Conservation (phyloP, 768 basidiomycete genomes). For the Psilocybe tampanensis region DNA sequence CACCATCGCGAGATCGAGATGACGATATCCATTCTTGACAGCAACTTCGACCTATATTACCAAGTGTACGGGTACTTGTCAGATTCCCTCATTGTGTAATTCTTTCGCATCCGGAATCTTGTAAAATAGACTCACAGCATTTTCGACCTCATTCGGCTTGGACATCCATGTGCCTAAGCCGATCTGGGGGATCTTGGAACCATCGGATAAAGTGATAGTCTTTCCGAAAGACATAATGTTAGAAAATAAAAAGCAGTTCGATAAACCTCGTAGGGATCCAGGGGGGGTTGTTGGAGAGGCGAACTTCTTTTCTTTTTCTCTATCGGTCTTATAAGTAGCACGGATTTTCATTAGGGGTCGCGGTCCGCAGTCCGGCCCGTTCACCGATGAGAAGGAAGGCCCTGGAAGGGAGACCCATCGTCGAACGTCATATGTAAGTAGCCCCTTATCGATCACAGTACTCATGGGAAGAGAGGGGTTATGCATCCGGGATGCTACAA, state of each 20-base stretch:
- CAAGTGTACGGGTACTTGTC: background rate
- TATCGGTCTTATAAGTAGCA: conserved; percentile 7
- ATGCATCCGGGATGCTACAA: too few relatives aligned
- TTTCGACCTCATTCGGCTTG: conserved; percentile 73
- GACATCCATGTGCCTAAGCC: conserved; percentile 87
- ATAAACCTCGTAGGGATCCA: background rate
- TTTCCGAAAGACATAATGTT: conserved; percentile 42
- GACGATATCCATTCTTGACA: conserved; percentile 75
- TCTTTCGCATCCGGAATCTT: too few relatives aligned
- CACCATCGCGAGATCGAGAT: conserved; percentile 82
- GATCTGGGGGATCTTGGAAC: conserved; percentile 67
- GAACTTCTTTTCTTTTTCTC: background rate
- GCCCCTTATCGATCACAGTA: too few relatives aligned
- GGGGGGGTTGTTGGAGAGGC: background rate
- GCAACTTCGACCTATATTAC: conserved; percentile 70
- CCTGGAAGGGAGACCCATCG: too few relatives aligned
- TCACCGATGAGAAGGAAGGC: background rate
- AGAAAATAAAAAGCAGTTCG: conserved; percentile 7
- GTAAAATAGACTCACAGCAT: conserved; percentile 56
- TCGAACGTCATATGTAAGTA: too few relatives aligned
- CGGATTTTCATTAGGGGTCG: background rate
- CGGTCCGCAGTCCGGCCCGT: background rate
- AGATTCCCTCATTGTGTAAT: background rate
- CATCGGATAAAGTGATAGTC: conserved; percentile 43
- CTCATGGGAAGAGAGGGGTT: too few relatives aligned